Evolutionary conservation across 352 stramenopile genomes (phyloP), one percentile per base, ranked within the genome.

Genomic region (Elongisporangium prolatum): DNA sequence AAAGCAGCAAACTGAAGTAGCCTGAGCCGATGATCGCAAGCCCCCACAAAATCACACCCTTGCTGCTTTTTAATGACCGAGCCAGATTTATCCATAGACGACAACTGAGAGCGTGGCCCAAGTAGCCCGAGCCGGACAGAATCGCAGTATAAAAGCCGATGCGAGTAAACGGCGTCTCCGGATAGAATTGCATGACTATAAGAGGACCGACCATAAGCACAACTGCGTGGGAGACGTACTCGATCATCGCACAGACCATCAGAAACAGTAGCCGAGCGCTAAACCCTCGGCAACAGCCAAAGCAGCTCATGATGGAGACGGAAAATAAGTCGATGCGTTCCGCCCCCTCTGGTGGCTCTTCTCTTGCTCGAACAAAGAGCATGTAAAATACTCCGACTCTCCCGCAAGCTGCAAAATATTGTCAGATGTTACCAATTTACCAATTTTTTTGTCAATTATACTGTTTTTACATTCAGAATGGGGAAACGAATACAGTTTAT

Each of bases 21-120:
- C 83, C 80, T 13, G 75, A 67, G 24, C 80, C 83, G 14, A 82
- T 78, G 51, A 91, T 72, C 6, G 84, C 74, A 22, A 93, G 58
- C 8, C 84, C 84, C 80, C 79, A 93, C n/a, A 93, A 67, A 60
- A 93, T 86, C 9, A 93, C 78, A 21, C 84, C 84, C 57, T 93
- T 91, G 57, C 71, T 85, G 68, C 81, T 91, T 59, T 88, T 80
- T 16, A 91, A 68, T 34, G 81, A 84, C 20, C 75, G 71, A 24
- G 84, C 77, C 50, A 89, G 72, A 56, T 89, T 89, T 60, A 93
- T 88, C 83, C 83, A 93, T 53, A 89, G 71, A 22, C 80, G 79
- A 60, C 80, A 91, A 66, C 78, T 89, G 20, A 93, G 57, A 16
- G 69, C 72, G 57, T 88, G 82, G 22, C 83, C 83, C 16, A 93